phyloP scores from a whole-genome alignment of 2,329 filamentous ascomycete species.

The Thelonectria blattea region DNA sequence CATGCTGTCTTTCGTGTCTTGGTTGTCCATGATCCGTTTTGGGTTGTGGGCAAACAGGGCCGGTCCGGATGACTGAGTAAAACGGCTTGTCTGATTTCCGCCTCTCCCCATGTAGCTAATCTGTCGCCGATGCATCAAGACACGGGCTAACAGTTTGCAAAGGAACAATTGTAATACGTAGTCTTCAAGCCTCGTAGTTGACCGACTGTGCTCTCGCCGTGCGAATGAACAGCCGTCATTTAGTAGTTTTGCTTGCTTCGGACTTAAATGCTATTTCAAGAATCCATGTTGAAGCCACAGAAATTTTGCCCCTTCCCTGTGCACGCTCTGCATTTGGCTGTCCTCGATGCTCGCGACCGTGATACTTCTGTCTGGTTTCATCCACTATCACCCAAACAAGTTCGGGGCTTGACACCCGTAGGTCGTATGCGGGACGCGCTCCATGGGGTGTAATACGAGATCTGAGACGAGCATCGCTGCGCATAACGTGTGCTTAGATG shows the following conservation, averaged over 20 bases:
- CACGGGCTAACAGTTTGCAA: conserved; percentile 8
- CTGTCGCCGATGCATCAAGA: not conserved
- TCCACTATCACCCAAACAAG: too few relatives aligned
- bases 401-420: too few relatives aligned
- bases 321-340: too few relatives aligned
- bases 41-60: conserved; percentile 51
- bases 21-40: conserved; percentile 62
- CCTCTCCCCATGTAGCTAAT: not conserved
- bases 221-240: not conserved
- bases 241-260: not conserved
- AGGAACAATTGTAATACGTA: not conserved
- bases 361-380: too few relatives aligned
- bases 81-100: conserved; percentile 64
- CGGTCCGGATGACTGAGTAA: conserved; percentile 72
- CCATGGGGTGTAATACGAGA: not conserved
- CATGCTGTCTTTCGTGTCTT: conserved; percentile 66
- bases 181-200: not conserved
- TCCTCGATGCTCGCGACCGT: too few relatives aligned
- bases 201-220: not conserved
- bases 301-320: too few relatives aligned
- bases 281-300: too few relatives aligned
- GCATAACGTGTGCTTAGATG: not conserved
- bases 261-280: too few relatives aligned
- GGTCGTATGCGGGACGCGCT: not conserved
- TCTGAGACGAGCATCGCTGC: not conserved